Base-by-base conservation (phyloP, 768 basidiomycete species). In the Psilocybe subaeruginosa region DNA sequence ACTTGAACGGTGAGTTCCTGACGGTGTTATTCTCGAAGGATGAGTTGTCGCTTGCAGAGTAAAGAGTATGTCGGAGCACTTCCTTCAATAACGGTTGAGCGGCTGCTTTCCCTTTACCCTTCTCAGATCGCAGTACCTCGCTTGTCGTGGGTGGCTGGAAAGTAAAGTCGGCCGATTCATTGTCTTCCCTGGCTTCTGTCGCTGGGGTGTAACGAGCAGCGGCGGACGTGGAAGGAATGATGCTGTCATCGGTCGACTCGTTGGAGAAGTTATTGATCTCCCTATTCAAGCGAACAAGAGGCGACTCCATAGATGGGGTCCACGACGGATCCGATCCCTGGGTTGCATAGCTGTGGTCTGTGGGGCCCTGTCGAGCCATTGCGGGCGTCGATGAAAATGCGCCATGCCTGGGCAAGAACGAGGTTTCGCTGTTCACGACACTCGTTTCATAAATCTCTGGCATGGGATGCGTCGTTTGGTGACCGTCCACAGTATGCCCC, bases 381-480 rank as follows among this genome's bases (percentile, higher is more conserved):
- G 90, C 88, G 16, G 93, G 93, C 1, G 93, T 94, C 2, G 92
- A 94, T 1, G 91, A 90, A 57, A 89, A 79, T 0, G 90, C 90
- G 7, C 82, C 90, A 54, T 88, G 85, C 3, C 81, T 80, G 12
- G 90, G 91, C 72, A 88, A 79, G 72, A 95, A 96, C 3, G 91
- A 93, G 58, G 77, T 82, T 62, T 93, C 90, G 33, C 82, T 86
- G 39, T 81, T 78, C 6, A 82, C 80, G 11, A 80, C 73, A 63
- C 83, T 84, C 3, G 82, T 76, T 47, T 77, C 78, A 47, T 68
- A 72, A 46, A 64, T 61, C 47, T 67, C 70, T 19, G 47, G 63
- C 46, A 64, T 68, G 60, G 57, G 72, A 33, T 54, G 66, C 37
- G 70, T 62, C 41, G 60, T 56, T 56, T 66, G 37, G 19, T 65